A percentile compares a stretch with the other conserved stretches of the same genome.
These are phyloP conservation scores for Boletus insuetus DNA, from an alignment of 768 basidiomycete genomes.

Conservation along the genomic window DNA sequence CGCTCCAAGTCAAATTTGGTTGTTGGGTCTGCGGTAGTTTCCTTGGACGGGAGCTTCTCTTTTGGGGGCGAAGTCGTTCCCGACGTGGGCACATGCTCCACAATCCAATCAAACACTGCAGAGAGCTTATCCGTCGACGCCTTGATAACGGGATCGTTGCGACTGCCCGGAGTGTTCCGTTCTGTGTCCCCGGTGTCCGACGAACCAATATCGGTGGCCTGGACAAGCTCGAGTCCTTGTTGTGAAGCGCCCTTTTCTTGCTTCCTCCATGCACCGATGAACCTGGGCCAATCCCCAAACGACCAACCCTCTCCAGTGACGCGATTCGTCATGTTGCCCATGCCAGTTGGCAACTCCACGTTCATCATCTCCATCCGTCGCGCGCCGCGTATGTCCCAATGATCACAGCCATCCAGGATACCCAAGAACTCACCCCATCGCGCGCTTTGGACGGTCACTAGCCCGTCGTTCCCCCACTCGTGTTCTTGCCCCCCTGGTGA, in stretches of 20 bases:
- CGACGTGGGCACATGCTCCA: constrained; percentile 59
- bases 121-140: constrained; percentile 71
- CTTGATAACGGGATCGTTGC: constrained; percentile 56
- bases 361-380: constrained; percentile 70
- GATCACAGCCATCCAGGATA: constrained; percentile 84
- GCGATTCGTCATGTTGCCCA: constrained; percentile 34
- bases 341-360: constrained; percentile 56
- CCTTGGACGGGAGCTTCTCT: constrained; percentile 14
- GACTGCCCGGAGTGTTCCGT: constrained; percentile 27
- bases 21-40: constrained; percentile 45
- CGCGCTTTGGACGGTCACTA: constrained; percentile 89
- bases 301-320: constrained; percentile 45
- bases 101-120: constrained; percentile 75
- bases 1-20: constrained; percentile 78
- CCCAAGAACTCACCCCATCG: constrained; percentile 97
- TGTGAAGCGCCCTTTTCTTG: constrained; percentile 45
- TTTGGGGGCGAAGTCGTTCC: constrained; percentile 23
- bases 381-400: constrained; percentile 94
- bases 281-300: constrained; percentile 56
- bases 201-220: constrained; percentile 10
- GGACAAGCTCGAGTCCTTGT: constrained; percentile 32
- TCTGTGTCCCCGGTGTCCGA: constrained; percentile 13
- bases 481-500: constrained; percentile 50
- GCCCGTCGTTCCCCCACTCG: constrained; percentile 85
- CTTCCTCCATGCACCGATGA: constrained; percentile 59